A percentile compares a stretch with the other conserved stretches of the same genome.
Evolutionary conservation across 305 asterid genomes (phyloP).

Genomic region (Plantago lanceolata): DNA sequence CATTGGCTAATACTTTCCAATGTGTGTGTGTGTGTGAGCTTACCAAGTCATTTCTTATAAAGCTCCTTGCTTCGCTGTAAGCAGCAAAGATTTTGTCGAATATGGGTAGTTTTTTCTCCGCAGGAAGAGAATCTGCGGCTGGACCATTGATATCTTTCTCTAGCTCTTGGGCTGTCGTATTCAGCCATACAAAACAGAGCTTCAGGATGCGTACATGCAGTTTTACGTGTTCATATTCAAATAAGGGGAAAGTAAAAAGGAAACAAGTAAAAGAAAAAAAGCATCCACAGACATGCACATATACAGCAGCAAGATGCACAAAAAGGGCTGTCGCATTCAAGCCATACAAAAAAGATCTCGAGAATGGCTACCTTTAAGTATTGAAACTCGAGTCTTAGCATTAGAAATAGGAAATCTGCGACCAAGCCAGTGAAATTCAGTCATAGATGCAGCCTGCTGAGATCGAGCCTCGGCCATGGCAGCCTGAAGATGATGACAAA

Average conservation of each 20-base stretch:
- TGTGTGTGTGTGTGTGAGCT: too few species aligned
- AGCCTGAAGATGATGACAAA: conserved; percentile 54
- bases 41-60: conserved; percentile 86
- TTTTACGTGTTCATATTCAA: conserved; percentile 15
- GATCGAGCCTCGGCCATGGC: conserved; percentile 96
- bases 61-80: conserved; percentile 81
- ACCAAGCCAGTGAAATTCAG: conserved; percentile 90
- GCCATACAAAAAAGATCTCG: too few species aligned
- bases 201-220: conserved; percentile 26
- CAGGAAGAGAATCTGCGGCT: conserved; percentile 63
- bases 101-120: conserved; percentile 66
- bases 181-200: conserved; percentile 23
- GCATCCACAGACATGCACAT: conserved; percentile 4
- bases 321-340: background rate
- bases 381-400: conserved; percentile 85
- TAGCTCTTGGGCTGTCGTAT: conserved; percentile 81
- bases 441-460: conserved; percentile 95
- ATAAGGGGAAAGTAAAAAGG: conserved; percentile 14
- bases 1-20: conserved; percentile 42
- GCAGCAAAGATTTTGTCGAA: conserved; percentile 92
- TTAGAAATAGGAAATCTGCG: conserved; percentile 79
- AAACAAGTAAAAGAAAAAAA: background rate
- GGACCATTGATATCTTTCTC: conserved; percentile 83
- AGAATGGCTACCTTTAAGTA: too few species aligned
- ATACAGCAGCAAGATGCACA: conserved; percentile 2